Evolutionary conservation across 2,329 filamentous ascomycete species (phyloP), one percentile per base, ranked within the genome.

Genomic region (Penicillium hordei): DNA sequence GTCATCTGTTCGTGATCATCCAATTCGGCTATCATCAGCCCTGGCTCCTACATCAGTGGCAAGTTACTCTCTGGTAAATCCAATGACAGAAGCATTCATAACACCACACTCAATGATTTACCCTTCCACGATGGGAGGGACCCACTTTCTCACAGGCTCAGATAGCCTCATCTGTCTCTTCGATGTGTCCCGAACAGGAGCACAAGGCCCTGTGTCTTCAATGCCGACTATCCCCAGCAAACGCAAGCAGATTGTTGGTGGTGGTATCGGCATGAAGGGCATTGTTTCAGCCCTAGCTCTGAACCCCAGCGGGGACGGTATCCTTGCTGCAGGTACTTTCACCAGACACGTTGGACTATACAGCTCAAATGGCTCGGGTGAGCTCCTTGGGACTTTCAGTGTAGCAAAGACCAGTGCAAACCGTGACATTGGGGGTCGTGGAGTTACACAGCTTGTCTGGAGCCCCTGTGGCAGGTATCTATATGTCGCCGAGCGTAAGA

Each of bases 311-410:
- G 70, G 65, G 13, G 76, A 80, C 29, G 78, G 79, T 1, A 68
- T 86, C 0, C 72, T 85, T 7, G 85, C 85, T 19, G 83, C 83
- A 0, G 86, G 85, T 5, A 83, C 84, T 0, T 81, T 82, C 40
- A 80, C 80, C 4, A 76, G 84, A n/a, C 73, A 81, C 21, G 65
- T 88, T 12, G 84, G 79, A 2, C 67, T 88, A 8, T 87, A 85
- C 65, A 82, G 78, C 40, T 69, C 75, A 2, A 75, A 78, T 59
- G 79, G 82, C 3, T 68, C 72, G 23, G 83, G 82, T 2, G 74
- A 80, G 27, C 77, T 77, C 33, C 69, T 83, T 10, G 81, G 81
- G 0, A 77, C 80, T 1, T 86, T 87, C 60, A 73, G 74, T 8
- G 69, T 84, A 48, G 70, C 69, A 6, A 75, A 74, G 46, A 73